A percentile compares a stretch with the other conserved stretches of the same genome.
These are phyloP conservation scores for Cryomyces antarcticus DNA, from an alignment of 495 filamentous ascomycete genomes.

Conservation along the genomic window DNA sequence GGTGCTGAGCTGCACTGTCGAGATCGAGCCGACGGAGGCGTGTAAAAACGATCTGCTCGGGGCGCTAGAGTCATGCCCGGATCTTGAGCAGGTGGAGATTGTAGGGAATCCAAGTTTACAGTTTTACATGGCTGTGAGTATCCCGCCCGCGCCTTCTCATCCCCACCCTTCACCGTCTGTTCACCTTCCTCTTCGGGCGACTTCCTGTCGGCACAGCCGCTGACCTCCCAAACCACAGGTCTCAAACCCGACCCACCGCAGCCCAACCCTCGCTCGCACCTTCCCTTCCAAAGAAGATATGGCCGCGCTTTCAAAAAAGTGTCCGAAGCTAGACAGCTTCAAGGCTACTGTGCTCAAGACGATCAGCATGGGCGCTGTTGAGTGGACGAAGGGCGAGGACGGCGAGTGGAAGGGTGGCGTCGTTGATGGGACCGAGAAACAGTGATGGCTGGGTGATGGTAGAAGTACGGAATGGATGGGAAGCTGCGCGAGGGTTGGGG, in stretches of 20 bases:
- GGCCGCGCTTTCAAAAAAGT: conserved; percentile 5
- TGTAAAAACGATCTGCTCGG: conserved; percentile 9
- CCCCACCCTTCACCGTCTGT: neutral
- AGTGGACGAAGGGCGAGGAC: conserved; percentile 5
- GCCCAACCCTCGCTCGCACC: conserved; percentile 2
- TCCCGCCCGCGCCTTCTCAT: no score
- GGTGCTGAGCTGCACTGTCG: conserved; percentile 11
- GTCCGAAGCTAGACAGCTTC: conserved; percentile 8
- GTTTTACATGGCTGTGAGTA: conserved; percentile 11
- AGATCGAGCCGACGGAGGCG: conserved; percentile 5
- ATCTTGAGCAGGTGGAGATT: conserved; percentile 13
- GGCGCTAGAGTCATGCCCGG: conserved; percentile 4
- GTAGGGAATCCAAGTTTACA: conserved; percentile 10
- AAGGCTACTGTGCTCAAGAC: conserved; percentile 7
- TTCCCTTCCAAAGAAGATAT: conserved; percentile 9
- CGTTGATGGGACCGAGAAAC: neutral
- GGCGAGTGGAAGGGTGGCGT: conserved; percentile 10
- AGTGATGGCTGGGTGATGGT: no score
- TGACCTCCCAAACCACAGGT: conserved; percentile 1
- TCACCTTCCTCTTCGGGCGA: neutral
- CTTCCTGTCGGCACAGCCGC: neutral
- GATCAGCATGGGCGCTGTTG: conserved; percentile 7
- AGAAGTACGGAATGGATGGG: no score
- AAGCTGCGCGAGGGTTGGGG: no score
- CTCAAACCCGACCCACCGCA: conserved; percentile 4